Evolutionary conservation across 2,329 filamentous ascomycete genomes (phyloP).

Genomic region (Cercospora beticola): DNA sequence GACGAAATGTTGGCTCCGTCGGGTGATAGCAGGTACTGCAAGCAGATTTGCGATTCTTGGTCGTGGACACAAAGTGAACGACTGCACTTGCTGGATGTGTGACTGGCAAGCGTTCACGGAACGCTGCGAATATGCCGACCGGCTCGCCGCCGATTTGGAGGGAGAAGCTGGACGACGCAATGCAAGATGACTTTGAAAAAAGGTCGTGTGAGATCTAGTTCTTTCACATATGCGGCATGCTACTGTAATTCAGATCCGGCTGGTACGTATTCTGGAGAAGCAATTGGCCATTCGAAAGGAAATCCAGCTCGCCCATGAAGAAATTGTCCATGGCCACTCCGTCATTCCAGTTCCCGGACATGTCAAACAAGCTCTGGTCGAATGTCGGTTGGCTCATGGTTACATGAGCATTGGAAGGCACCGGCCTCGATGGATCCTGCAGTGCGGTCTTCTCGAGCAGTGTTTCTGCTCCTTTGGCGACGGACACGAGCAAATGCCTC

Average conservation of each 20-base stretch:
- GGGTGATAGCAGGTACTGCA: not conserved
- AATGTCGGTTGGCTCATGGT: slow-evolving; percentile 34
- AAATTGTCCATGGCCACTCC: slow-evolving; percentile 32
- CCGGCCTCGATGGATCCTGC: slow-evolving; percentile 21
- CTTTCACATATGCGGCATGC: slow-evolving; percentile 23
- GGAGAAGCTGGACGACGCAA: not conserved
- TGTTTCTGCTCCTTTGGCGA: slow-evolving; percentile 31
- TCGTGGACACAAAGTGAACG: not conserved
- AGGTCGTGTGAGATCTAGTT: not conserved
- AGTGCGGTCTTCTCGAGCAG: slow-evolving; percentile 29
- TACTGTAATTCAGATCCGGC: slow-evolving; percentile 28
- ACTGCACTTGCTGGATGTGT: slow-evolving; percentile 7
- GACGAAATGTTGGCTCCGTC: slow-evolving; percentile 1
- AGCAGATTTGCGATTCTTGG: not conserved
- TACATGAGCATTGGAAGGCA: slow-evolving; percentile 32
- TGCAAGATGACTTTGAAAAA: not conserved
- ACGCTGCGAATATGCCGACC: not conserved
- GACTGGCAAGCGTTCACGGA: not conserved
- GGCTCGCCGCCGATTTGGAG: not conserved
- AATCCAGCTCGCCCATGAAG: slow-evolving; percentile 37
- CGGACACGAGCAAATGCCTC: slow-evolving; percentile 33
- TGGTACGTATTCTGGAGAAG: slow-evolving; percentile 28
- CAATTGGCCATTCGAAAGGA: slow-evolving; percentile 30
- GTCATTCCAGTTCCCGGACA: slow-evolving; percentile 28
- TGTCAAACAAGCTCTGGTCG: slow-evolving; percentile 33